Percentiles rank a stretch among this genome's conserved stretches.
Conservation (phyloP, 164 flowering plant genomes). For the Sextonia rubra region DNA sequence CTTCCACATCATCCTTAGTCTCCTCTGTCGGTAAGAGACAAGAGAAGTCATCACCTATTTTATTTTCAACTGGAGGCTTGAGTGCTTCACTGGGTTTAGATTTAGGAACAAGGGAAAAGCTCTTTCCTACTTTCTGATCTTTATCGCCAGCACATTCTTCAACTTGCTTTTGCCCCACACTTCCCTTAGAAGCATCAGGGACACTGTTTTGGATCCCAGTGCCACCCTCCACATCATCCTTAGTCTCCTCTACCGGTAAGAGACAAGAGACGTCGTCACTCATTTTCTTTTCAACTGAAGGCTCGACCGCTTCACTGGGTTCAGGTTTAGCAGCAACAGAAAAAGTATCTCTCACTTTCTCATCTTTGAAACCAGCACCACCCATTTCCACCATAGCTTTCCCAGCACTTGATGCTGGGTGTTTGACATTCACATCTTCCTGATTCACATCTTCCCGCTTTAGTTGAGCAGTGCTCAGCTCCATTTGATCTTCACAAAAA, state of each 20-base stretch:
- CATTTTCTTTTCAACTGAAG: neutral
- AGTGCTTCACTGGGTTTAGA: neutral
- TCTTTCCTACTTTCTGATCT: neutral
- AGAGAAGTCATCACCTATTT: neutral
- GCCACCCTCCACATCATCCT: neutral
- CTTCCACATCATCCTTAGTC: neutral
- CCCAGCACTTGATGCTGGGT: neutral
- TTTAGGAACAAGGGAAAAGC: neutral
- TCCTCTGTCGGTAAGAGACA: neutral
- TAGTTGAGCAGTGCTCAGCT: constrained; percentile 14
- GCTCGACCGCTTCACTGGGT: neutral
- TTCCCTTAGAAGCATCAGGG: neutral
- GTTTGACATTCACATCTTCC: neutral
- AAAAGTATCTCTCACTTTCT: neutral
- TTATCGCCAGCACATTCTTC: neutral
- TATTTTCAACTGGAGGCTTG: neutral
- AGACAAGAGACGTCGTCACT: constrained; percentile 3
- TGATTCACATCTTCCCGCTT: neutral
- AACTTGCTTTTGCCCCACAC: neutral
- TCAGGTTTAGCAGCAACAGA: neutral
- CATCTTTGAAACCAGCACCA: neutral
- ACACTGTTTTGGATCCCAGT: neutral
- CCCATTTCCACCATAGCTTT: neutral
- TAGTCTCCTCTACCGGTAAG: neutral
- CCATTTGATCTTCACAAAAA: constrained; percentile 32